These are phyloP conservation scores for Alternaria triticina DNA, from an alignment of 2,329 filamentous ascomycete genomes.

Conservation along the genomic window DNA sequence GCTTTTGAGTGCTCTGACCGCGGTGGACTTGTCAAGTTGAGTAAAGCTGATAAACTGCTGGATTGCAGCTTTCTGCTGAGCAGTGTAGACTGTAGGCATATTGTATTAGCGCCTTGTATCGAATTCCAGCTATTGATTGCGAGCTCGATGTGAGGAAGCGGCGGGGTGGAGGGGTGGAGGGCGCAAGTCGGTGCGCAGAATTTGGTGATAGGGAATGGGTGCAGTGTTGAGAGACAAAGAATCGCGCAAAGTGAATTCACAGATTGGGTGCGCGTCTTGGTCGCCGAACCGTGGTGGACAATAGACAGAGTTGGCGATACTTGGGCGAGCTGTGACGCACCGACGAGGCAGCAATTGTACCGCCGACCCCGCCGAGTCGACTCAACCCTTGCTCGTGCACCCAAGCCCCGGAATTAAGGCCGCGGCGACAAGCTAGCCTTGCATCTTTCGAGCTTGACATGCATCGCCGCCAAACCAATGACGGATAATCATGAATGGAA, in stretches of 20 bases:
- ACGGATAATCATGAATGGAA: not conserved
- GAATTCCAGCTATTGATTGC: not conserved
- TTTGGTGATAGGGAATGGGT: not conserved
- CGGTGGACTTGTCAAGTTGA: slow-evolving; percentile 52
- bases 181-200: not conserved
- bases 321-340: slow-evolving; percentile 26
- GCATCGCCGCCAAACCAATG: not conserved
- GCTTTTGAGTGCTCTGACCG: slow-evolving; percentile 53
- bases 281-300: slow-evolving; percentile 3
- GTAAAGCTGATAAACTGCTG: slow-evolving; percentile 54
- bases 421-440: slow-evolving; percentile 6
- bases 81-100: slow-evolving; percentile 56
- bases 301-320: slow-evolving; percentile 9
- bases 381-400: slow-evolving; percentile 15
- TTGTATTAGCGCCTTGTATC: slow-evolving; percentile 30
- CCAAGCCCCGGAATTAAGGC: slow-evolving; percentile 16
- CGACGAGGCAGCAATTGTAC: slow-evolving; percentile 22
- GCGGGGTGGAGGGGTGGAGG: slow-evolving; percentile 4
- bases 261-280: not conserved
- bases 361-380: slow-evolving; percentile 20
- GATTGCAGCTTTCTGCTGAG: slow-evolving; percentile 55
- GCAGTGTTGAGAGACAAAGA: not conserved
- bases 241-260: not conserved
- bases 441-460: not conserved
- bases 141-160: not conserved